Evolutionary conservation across 2,329 filamentous ascomycete species (phyloP), one percentile per base, ranked within the genome.

Genomic region (Byssothecium circinans): DNA sequence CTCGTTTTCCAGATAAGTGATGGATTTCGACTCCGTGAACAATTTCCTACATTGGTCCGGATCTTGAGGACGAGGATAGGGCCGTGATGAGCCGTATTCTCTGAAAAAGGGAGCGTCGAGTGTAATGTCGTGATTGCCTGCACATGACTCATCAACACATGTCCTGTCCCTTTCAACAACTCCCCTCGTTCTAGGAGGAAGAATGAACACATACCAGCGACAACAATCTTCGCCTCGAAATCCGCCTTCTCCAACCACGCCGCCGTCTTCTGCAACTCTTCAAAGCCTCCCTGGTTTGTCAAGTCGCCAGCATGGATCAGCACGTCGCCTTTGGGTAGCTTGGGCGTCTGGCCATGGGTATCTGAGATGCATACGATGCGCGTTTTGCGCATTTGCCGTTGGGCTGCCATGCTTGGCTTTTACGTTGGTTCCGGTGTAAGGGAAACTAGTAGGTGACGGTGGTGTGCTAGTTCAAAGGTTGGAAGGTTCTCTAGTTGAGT

Each of bases 221-320:
- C 71, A 32, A 89, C 78, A 53, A 90, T 81, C 64, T 88, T 90
- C 58, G 78, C 78, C 58, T 88, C 83, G 55, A 88, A 89, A 41
- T 83, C 77, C 3, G 84, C 78, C 43, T 78, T 78, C 54, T 87
- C 82, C 7, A 91, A 74, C 87, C 87, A 91, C 17, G 75, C 71
- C 0, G 87, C 75, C 0, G 81, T 78, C 58, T 80, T 85, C 41
- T 79, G 77, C 15, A 90, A 73, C 59, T 83, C 81, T 12, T 65
- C 49, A 40, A 72, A 69, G 42, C 73, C 85, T 14, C 88, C 88
- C 62, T 87, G 83, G 64, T 89, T 90, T 3, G 87, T 89, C 56
- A 91, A 69, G 64, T 91, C 88, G 6, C 88, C 87, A 1, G 87
- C 87, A 62, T 90, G 87, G 41, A 91, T 84, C 27, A 91, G 75